Evolutionary conservation across 768 basidiomycete genomes (phyloP).

Genomic region (Naganishia vaughanmartiniae): DNA sequence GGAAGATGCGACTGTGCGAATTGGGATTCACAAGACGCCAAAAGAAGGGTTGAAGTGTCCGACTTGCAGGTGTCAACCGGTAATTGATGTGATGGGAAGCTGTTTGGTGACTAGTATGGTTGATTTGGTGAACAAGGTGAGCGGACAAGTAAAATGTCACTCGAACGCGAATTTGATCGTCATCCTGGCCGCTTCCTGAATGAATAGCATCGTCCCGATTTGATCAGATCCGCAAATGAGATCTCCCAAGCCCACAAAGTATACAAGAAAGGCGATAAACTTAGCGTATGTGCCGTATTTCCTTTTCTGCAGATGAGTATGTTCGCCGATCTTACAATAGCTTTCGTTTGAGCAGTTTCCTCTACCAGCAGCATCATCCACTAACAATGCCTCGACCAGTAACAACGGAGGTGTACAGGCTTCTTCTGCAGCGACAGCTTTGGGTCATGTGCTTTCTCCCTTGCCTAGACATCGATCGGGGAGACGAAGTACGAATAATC

Average conservation of each 20-base stretch:
- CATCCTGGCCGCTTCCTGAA: background rate
- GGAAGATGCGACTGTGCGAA: conserved; percentile 7
- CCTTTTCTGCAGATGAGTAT: background rate
- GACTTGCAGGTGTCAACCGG: conserved; percentile 20
- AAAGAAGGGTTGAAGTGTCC: conserved; percentile 29
- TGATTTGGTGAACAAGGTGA: conserved; percentile 25
- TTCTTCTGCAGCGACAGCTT: background rate
- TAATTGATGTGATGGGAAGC: conserved; percentile 16
- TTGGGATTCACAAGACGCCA: conserved; percentile 25
- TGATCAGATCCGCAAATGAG: conserved; percentile 20
- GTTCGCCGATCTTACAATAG: background rate
- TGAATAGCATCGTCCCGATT: conserved; percentile 24
- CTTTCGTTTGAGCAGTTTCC: conserved; percentile 3
- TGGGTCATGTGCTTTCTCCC: background rate
- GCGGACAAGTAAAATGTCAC: background rate
- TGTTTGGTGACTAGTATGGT: conserved; percentile 19
- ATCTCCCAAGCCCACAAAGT: background rate
- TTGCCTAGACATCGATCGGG: background rate
- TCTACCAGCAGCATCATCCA: background rate
- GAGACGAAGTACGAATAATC: background rate
- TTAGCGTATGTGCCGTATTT: conserved; percentile 6
- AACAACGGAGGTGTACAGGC: background rate
- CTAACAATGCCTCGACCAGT: background rate
- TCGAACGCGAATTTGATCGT: background rate
- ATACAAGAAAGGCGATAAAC: conserved; percentile 24